Percentiles rank a stretch among this genome's conserved stretches.
phyloP scores from a whole-genome alignment of 2,329 filamentous ascomycete genomes.

The Dactylellina leptospora region DNA sequence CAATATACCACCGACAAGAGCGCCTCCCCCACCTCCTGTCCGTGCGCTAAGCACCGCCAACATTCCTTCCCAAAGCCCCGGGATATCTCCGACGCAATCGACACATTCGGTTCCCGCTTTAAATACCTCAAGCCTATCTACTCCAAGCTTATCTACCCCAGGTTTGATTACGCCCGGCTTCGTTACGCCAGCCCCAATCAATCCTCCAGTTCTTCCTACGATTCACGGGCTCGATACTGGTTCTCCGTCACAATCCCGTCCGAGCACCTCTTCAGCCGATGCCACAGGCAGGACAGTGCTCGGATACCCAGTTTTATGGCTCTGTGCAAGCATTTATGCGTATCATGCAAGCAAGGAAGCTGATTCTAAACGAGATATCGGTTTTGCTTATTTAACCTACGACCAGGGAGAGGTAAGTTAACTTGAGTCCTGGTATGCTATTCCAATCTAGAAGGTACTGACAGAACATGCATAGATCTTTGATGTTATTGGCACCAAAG shows the following conservation, averaged over 20 bases:
- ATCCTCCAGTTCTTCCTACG: conserved; percentile 11
- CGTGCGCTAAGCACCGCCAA: conserved; percentile 42
- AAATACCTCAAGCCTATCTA: too few species aligned
- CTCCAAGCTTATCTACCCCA: too few species aligned
- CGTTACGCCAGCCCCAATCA: conserved; percentile 4
- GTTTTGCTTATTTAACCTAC: conserved; percentile 95
- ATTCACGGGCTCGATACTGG: conserved; percentile 42
- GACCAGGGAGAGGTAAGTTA: conserved; percentile 80
- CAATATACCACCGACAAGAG: conserved; percentile 41
- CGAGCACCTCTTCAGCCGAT: conserved; percentile 42
- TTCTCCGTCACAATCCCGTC: conserved; percentile 43
- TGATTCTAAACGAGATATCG: conserved; percentile 84
- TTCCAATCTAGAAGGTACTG: conserved; percentile 10
- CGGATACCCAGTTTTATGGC: conserved; percentile 47
- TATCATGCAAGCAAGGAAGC: conserved; percentile 53
- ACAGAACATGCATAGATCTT: conserved; percentile 60
- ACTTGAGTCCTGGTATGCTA: neutral
- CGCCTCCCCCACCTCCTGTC: conserved; percentile 44
- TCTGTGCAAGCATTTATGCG: conserved; percentile 51
- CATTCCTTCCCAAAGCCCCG: conserved; percentile 21
- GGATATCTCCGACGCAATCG: conserved; percentile 37
- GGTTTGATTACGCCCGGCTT: conserved; percentile 11
- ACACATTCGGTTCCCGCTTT: conserved; percentile 36
- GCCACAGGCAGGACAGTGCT: conserved; percentile 35
- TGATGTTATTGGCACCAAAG: conserved; percentile 87